Evolutionary conservation across 768 basidiomycete genomes (phyloP), one percentile per base, ranked within the genome.

Genomic region (Tylopilus subfusipes): DNA sequence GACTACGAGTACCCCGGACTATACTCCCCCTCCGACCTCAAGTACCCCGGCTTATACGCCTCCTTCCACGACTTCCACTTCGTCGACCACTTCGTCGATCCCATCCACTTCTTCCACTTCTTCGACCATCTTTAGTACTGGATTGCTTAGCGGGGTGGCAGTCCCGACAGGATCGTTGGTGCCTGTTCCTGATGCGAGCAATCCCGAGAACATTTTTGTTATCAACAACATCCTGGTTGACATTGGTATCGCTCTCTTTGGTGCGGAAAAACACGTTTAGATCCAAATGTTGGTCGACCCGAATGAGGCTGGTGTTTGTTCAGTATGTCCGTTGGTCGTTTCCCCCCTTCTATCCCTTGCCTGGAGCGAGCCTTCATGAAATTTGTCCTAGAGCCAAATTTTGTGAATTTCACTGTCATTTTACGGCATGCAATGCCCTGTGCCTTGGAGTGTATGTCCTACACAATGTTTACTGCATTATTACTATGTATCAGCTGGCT

Each of bases 151-250:
- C 49, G 69, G 64, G 18, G 57, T 73, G 57, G 63, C 59, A 45
- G 33, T 52, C 34, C 60, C 68, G 11, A 64, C 63, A 24, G 60
- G 55, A n/a, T 56, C 48, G 33, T 42, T 47, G 42, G 68, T 73
- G 24, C 57, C 76, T 25, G 58, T 70, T 48, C 72, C 75, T 27
- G 57, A 68, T 44, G 44, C 67, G 31, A 57, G 55, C 33, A 53
- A 67, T 52, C 69, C 73, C 9, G 53, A 76, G 56, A 74, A 71
- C 55, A 56, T 78, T 25, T 33, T 70, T 16, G 53, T 48, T 34
- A 56, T 81, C 19, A 70, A 73, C 47, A 53, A 71, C 42, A 65
- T 69, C n/a, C 33, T 80, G 42, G 52, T 79, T 45, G 67, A 67
- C 30, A 24, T 80, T 22, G 77, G 56, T 22, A 7, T 48, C 1